These are phyloP conservation scores for Saposhnikovia divaricata DNA, from an alignment of 129 eudicot genomes.

Conservation along the genomic window DNA sequence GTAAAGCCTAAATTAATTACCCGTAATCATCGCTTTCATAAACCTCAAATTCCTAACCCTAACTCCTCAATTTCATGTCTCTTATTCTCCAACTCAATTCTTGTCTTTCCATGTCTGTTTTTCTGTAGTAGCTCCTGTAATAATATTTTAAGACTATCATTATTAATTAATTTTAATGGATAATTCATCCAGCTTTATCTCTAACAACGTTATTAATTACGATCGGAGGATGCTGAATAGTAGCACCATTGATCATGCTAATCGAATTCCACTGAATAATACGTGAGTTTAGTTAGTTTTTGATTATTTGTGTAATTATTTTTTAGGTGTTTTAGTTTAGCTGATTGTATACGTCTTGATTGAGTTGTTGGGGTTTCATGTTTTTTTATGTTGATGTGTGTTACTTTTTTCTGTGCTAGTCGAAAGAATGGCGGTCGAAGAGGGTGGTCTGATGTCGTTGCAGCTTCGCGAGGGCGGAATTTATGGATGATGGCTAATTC, in stretches of 20 bases:
- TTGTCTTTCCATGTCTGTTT: neutral
- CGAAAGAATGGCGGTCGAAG: neutral
- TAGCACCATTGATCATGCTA: neutral
- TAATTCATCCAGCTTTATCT: neutral
- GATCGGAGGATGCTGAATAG: neutral
- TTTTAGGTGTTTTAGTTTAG: neutral
- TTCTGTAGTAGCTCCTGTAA: neutral
- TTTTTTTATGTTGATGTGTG: neutral
- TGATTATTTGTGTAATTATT: neutral
- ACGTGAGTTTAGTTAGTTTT: neutral
- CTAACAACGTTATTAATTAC: neutral
- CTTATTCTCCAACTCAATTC: neutral
- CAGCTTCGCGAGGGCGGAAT: neutral
- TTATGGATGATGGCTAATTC: neutral
- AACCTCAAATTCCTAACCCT: neutral
- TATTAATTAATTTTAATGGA: too few species aligned
- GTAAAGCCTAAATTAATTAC: neutral
- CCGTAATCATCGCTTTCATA: too few species aligned
- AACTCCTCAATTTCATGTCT: neutral
- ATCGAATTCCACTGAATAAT: neutral
- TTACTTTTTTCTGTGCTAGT: neutral
- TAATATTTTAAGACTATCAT: neutral
- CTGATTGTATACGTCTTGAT: neutral
- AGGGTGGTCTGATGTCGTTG: neutral
- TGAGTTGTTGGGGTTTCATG: neutral